Base-by-base conservation (phyloP, 2,329 filamentous ascomycete genomes). In the Paraphaeosphaeria minitans region DNA sequence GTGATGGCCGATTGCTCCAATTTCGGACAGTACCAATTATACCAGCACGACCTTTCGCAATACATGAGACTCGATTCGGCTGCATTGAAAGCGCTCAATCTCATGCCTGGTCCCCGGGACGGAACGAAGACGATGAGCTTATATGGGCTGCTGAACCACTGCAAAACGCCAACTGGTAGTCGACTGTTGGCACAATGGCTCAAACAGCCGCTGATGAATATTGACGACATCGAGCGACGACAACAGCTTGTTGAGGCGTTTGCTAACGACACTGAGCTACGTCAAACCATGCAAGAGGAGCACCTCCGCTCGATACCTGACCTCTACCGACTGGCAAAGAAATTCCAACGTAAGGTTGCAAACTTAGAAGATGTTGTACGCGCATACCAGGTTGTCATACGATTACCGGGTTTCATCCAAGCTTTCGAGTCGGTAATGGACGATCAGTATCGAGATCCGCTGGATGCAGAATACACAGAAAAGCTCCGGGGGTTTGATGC, bases 21-120 rank as follows among this genome's bases (percentile, higher is more conserved):
- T 77, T 98, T 97, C 76, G 95, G 96, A 3, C 94, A 99, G 73
- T 99, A 96, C 73, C 92, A 94, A 75, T 85, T 99, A 16, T 99
- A 98, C 73, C 95, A 99, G 77, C 95, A 99, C 77, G 95, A 99
- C 73, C 80, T 99, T 46, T 89, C 93, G 1, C 93, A 99, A 70
- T 99, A 92, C 76, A 99, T 99, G 95, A 99, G 97, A 78, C 84
- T 99, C 4, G 95, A 99, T 77, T 93, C 96, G 0, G 92, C 95
- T 1, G 95, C 95, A 0, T 81, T 99, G 45, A 94, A 96, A 71
- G 95, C 95, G 0, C 84, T 99, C 55, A 99, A 99, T 70, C 84
- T 99, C 39, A 98, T 99, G 93, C 96, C 95, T 5, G 94, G 95
- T 5, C 92, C 92, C 0, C 88, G 93, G 64, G 95, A 99, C 72